Conservation (phyloP, 305 asterid genomes). For the Withania somnifera region DNA sequence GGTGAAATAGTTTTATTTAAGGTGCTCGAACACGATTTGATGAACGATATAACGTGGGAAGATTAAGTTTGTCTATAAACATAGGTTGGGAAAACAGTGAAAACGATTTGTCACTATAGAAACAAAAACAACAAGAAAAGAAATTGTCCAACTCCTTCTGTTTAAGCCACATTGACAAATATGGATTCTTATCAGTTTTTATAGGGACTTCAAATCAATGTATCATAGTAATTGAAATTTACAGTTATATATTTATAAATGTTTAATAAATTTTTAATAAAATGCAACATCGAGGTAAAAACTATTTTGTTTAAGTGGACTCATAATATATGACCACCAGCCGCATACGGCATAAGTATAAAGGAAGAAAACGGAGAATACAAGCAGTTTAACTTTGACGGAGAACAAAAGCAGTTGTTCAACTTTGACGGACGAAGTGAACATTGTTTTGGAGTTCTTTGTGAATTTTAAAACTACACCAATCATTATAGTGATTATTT, state of each 20-base stretch:
- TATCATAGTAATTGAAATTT: neutral
- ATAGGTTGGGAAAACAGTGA: neutral
- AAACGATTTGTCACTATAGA: neutral
- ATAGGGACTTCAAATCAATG: neutral
- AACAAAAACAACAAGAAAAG: neutral
- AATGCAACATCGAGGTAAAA: too few relatives aligned
- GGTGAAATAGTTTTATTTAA: neutral
- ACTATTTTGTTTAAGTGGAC: too few relatives aligned
- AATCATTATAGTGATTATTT: neutral
- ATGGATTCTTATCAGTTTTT: neutral
- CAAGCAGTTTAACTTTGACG: too few relatives aligned
- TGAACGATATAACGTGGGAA: neutral
- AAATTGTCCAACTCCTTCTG: neutral
- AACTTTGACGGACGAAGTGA: neutral
- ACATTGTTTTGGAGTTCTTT: neutral
- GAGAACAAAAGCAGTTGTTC: too few relatives aligned
- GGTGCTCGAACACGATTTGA: neutral
- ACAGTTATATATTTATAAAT: neutral
- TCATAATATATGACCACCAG: too few relatives aligned
- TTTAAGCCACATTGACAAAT: neutral
- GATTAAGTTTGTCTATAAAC: neutral
- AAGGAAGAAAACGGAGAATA: neutral
- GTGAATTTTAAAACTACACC: neutral
- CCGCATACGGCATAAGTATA: neutral
- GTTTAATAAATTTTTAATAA: too few relatives aligned